Conservation (phyloP, 352 stramenopile species). For the Globisporangium barbulae region DNA sequence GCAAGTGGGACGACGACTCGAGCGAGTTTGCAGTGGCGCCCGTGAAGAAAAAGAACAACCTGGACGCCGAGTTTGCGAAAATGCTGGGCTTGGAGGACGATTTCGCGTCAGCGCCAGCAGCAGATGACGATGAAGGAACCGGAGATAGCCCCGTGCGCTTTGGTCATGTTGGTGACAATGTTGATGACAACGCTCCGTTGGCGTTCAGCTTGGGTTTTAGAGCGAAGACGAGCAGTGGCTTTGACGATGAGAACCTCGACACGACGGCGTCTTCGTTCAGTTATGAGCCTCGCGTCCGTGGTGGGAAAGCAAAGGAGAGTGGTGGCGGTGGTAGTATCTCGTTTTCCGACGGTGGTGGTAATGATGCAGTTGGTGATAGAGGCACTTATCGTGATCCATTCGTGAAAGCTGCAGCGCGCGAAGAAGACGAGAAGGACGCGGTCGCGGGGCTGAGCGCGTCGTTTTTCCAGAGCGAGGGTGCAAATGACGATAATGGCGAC, state of each 20-base stretch:
- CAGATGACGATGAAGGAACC: background rate
- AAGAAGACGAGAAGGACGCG: conserved; percentile 7
- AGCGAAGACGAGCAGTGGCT: background rate
- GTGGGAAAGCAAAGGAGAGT: conserved; percentile 5
- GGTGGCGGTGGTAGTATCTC: background rate
- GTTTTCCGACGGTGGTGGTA: background rate
- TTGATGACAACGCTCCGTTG: background rate
- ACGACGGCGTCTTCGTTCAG: conserved; percentile 3
- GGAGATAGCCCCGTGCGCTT: conserved; percentile 4
- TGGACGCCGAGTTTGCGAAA: conserved; percentile 65
- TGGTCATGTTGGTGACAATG: conserved; percentile 12
- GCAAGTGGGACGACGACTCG: conserved; percentile 26
- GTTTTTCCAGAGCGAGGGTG: conserved; percentile 30
- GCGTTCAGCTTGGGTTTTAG: background rate
- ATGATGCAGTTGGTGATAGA: background rate
- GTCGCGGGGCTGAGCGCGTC: conserved; percentile 23
- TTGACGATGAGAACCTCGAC: background rate
- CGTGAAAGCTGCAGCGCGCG: background rate
- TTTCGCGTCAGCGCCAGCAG: background rate
- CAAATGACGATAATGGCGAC: background rate
- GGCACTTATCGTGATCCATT: conserved; percentile 11
- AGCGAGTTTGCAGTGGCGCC: conserved; percentile 12
- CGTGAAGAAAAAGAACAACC: conserved; percentile 36
- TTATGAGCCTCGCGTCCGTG: conserved; percentile 14
- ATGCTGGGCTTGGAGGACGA: conserved; percentile 62